These are phyloP conservation scores for Ceratobasidium sp. DNA, from an alignment of 1,284 basidiomycete genomes.

Conservation along the genomic window DNA sequence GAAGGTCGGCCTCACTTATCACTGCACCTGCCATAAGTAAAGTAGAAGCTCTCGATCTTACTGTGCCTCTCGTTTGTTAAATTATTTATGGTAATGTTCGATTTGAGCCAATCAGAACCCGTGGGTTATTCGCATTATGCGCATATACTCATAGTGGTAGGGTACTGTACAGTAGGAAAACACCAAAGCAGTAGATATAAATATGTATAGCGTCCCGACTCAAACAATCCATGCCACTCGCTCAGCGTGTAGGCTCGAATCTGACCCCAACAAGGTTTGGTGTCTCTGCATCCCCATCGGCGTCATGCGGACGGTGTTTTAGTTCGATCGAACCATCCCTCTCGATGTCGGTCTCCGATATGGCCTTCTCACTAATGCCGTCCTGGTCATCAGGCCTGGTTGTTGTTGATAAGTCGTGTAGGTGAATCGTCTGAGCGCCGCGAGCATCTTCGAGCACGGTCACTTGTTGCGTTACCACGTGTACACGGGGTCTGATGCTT, in stretches of 20 bases:
- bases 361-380: slow-evolving; percentile 9
- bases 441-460: slow-evolving; percentile 33
- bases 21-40: too few relatives aligned
- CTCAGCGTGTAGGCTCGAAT: neutral
- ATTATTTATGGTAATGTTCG: too few relatives aligned
- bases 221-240: too few relatives aligned
- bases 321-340: slow-evolving; percentile 4
- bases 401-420: slow-evolving; percentile 12
- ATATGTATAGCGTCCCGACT: too few relatives aligned
- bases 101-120: too few relatives aligned
- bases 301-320: slow-evolving; percentile 2
- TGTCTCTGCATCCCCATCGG: neutral
- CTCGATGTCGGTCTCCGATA: slow-evolving; percentile 1
- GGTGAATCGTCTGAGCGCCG: slow-evolving; percentile 33
- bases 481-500: slow-evolving; percentile 13
- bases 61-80: too few relatives aligned
- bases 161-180: too few relatives aligned
- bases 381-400: slow-evolving; percentile 23
- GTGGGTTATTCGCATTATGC: too few relatives aligned
- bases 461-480: slow-evolving; percentile 28
- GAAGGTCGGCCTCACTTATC: too few relatives aligned
- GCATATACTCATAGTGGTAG: too few relatives aligned
- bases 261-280: slow-evolving; percentile 7
- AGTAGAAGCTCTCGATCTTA: too few relatives aligned
- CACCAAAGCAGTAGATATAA: too few relatives aligned